These are phyloP conservation scores for Coemansia sp. DNA, from an alignment of 192 early-diverging fungal genomes.

Conservation along the genomic window DNA sequence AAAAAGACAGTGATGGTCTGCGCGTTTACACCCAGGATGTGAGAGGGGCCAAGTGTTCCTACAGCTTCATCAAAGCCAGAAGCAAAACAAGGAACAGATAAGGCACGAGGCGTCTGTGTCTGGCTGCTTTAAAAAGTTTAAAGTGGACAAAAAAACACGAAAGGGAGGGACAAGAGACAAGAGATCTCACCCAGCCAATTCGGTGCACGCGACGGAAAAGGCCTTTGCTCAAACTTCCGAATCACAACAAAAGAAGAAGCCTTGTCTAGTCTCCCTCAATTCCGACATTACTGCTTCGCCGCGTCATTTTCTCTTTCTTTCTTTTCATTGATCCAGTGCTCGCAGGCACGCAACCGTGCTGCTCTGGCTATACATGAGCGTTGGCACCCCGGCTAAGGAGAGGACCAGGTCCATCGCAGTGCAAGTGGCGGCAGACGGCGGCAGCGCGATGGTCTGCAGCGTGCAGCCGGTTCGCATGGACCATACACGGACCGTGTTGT, in stretches of 20 bases:
- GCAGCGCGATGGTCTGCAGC: conserved; percentile 10
- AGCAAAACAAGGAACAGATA: too few relatives aligned
- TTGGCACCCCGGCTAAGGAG: background rate
- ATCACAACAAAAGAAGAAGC: too few relatives aligned
- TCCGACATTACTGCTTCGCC: background rate
- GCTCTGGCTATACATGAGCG: conserved; percentile 9
- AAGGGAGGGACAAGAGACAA: too few relatives aligned
- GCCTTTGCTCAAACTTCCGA: too few relatives aligned
- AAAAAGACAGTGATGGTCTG: background rate
- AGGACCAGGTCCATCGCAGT: conserved; percentile 18
- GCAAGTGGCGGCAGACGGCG: conserved; percentile 10
- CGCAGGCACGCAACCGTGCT: background rate
- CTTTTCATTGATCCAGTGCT: background rate
- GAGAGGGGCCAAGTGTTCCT: background rate
- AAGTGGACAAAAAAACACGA: background rate
- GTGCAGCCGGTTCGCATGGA: conserved; percentile 14
- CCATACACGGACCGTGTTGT: conserved; percentile 34
- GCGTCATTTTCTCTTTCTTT: background rate
- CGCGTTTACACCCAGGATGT: background rate
- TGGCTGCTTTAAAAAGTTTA: background rate
- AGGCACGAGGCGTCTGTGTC: too few relatives aligned
- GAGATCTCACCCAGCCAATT: too few relatives aligned
- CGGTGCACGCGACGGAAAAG: too few relatives aligned
- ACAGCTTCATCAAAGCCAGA: too few relatives aligned
- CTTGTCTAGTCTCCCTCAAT: background rate